Evolutionary conservation across 2,329 filamentous ascomycete species (phyloP).

Genomic region (Penicillium hesseltinei): DNA sequence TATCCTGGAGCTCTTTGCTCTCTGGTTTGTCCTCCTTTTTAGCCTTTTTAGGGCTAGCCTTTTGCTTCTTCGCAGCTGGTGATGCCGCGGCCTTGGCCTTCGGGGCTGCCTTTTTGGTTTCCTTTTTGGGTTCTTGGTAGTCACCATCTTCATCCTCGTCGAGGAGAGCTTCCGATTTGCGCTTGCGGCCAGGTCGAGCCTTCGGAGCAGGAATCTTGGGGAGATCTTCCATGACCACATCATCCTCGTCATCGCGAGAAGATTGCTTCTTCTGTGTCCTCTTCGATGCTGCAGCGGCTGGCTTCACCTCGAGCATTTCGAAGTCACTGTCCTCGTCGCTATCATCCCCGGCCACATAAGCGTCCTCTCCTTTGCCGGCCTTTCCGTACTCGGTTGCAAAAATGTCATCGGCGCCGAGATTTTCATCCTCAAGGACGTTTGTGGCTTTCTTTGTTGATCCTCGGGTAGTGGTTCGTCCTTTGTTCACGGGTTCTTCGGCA

Average conservation of each 20-base stretch:
- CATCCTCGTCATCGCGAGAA: constrained; percentile 40
- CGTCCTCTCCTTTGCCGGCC: constrained; percentile 61
- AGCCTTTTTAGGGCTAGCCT: constrained; percentile 61
- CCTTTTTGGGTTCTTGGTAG: constrained; percentile 44
- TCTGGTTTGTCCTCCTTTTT: constrained; percentile 58
- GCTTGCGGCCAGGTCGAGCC: constrained; percentile 47
- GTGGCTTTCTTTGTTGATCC: constrained; percentile 35
- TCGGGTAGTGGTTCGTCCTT: constrained; percentile 12
- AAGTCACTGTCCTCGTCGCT: constrained; percentile 55
- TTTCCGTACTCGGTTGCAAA: constrained; percentile 71
- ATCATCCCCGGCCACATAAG: constrained; percentile 66
- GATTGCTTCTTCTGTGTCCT: constrained; percentile 37
- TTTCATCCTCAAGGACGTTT: constrained; percentile 59
- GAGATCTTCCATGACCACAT: constrained; percentile 55
- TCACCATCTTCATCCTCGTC: constrained; percentile 56
- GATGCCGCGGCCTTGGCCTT: constrained; percentile 35
- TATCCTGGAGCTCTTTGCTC: constrained; percentile 71
- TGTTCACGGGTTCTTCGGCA: constrained; percentile 18
- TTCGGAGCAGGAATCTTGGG: constrained; percentile 46
- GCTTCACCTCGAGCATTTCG: constrained; percentile 62
- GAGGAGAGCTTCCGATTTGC: constrained; percentile 56
- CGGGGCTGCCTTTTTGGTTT: constrained; percentile 56
- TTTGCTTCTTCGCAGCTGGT: constrained; percentile 46
- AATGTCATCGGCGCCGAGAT: constrained; percentile 75
- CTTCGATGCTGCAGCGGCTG: constrained; percentile 55